phyloP scores from a whole-genome alignment of 2,329 filamentous ascomycete genomes.

The Aspergillus jensenii region DNA sequence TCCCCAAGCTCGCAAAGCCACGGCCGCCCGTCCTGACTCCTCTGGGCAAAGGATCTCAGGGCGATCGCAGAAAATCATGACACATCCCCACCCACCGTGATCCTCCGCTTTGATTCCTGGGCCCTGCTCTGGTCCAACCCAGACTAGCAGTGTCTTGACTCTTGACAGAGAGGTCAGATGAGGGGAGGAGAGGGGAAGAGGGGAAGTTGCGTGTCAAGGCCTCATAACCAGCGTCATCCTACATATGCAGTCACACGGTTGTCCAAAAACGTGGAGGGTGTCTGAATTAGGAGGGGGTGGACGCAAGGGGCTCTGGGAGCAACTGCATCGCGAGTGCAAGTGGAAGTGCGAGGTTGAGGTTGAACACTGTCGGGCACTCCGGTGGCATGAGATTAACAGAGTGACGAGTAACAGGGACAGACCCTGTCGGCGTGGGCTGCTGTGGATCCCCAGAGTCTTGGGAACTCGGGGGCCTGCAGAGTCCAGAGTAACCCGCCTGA shows the following conservation, averaged over 20 bases:
- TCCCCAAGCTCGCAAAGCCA: conserved; percentile 1
- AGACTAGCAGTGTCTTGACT: neutral
- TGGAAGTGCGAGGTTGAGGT: neutral
- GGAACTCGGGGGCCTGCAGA: neutral
- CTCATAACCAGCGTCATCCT: conserved; percentile 9
- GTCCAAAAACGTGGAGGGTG: conserved; percentile 13
- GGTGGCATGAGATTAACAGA: neutral
- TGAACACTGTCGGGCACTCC: conserved; percentile 10
- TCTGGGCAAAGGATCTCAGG: neutral
- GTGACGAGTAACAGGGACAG: too few relatives aligned
- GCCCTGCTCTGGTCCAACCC: neutral
- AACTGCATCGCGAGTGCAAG: too few relatives aligned
- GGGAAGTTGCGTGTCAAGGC: neutral
- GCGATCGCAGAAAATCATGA: neutral
- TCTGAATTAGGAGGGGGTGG: neutral
- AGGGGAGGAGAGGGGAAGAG: neutral
- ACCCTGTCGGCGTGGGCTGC: neutral
- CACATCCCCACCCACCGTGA: neutral
- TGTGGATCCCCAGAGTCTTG: neutral
- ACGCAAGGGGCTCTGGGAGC: conserved; percentile 10
- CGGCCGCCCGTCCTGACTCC: neutral
- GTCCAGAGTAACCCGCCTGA: neutral
- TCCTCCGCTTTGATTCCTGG: neutral
- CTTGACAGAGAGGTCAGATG: neutral
- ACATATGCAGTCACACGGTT: neutral